Evolutionary conservation across 306 rosid species (phyloP).

Genomic region (Luffa acutangula): DNA sequence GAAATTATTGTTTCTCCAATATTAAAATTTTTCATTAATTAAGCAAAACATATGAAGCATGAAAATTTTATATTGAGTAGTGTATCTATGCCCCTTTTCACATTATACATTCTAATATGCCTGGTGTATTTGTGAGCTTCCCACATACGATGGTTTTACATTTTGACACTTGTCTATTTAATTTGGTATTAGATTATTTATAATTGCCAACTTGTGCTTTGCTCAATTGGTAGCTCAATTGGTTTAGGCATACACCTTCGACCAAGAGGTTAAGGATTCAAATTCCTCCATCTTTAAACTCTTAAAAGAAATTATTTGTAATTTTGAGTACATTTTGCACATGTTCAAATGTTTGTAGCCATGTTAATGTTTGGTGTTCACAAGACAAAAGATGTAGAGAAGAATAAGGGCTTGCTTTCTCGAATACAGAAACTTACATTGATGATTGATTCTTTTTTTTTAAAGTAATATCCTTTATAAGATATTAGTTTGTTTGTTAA

Average conservation of each 20-base stretch:
- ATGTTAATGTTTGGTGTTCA: not conserved
- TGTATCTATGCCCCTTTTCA: not conserved
- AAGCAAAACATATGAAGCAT: not conserved
- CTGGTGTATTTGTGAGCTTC: not conserved
- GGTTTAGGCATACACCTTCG: no score
- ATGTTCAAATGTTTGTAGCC: not conserved
- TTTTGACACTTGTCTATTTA: not conserved
- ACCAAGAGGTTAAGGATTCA: no score
- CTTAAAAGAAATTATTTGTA: not conserved
- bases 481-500: not conserved
- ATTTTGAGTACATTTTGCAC: not conserved
- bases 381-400: not conserved
- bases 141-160: not conserved
- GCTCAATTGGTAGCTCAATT: no score
- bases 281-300: no score
- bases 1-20: not conserved
- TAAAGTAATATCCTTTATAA: not conserved
- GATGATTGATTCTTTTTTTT: not conserved
- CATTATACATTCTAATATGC: not conserved
- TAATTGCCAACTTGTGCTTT: no score
- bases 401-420: not conserved
- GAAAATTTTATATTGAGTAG: not conserved
- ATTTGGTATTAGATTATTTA: not conserved
- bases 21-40: not conserved
- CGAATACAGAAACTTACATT: not conserved